Base-by-base conservation (phyloP, 768 basidiomycete genomes). In the Russula virescens region DNA sequence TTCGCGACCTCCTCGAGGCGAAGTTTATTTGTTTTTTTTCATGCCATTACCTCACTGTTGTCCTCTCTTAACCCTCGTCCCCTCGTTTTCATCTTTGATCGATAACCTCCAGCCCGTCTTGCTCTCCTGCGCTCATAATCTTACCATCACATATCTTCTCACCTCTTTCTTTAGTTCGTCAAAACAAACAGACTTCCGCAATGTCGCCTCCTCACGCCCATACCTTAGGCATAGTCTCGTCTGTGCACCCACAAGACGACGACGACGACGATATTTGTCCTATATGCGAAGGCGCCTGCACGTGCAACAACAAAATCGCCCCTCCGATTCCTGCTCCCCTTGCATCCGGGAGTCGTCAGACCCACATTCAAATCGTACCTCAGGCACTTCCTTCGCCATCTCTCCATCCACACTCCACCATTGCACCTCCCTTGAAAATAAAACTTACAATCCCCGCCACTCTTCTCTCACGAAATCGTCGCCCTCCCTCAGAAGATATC, bases 271-370 rank as follows among this genome's bases (percentile, higher is more conserved):
- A 91, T 73, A 90, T 92, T 60, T 93, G 90, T 74, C 90, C 89
- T 9, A 89, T 92, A 66, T 93, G 90, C 88, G 91, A 92, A 79
- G 86, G 88, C 71, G 86, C 89, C 71, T 93, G 90, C 79, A 91
- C 88, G 34, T 92, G 90, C 80, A 73, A 76, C 73, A 83, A 72
- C 74, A n/a, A 70, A 69, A 38, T 35, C 50, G 16, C 56, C 64
- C 25, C 45, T 28, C 43, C 63, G 9, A 35, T 35, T 45, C 16
- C 57, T 56, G 5, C 34, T 25, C 62, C 62, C 21, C 18, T 56
- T 26, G 14, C 47, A n/a, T 49, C 53, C 40, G 21, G 28, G 56
- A 47, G 57, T 48, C 54, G 25, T 55, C 57, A 40, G 34, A 53
- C 56, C 16, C 47, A 48, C 50, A 46, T 46, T 51, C 60, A 42